These are phyloP conservation scores for Arthrobotrys musiformis DNA, from an alignment of 2,329 filamentous ascomycete genomes.

Conservation along the genomic window DNA sequence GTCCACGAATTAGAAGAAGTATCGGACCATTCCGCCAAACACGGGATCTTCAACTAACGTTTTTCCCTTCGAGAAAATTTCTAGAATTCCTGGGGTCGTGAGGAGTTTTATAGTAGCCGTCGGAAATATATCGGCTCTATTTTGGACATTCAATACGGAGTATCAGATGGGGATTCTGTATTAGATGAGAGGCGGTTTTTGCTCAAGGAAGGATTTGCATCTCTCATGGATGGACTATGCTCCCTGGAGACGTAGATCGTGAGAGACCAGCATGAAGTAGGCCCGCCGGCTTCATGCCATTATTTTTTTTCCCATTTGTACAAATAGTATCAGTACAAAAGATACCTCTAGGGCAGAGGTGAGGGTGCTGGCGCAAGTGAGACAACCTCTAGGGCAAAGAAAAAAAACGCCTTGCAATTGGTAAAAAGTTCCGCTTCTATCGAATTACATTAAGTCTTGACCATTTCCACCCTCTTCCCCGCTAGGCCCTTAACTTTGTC, in stretches of 20 bases:
- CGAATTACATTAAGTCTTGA: neutral
- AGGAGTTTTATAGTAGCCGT: neutral
- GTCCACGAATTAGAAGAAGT: neutral
- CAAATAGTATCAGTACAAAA: neutral
- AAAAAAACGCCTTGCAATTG: neutral
- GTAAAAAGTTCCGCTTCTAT: neutral
- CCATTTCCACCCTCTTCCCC: slow-evolving; percentile 69
- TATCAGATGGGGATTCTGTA: neutral
- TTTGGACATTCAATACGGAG: neutral
- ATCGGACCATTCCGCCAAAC: neutral
- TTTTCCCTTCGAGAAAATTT: neutral
- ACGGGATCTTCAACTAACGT: neutral
- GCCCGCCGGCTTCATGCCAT: neutral
- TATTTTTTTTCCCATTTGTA: neutral
- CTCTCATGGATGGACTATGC: neutral
- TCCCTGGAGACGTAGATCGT: neutral
- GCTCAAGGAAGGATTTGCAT: neutral
- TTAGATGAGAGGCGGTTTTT: neutral
- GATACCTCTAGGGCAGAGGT: neutral
- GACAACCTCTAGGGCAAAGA: neutral
- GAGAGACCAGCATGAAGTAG: neutral
- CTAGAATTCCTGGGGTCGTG: neutral
- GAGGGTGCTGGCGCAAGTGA: too few species aligned
- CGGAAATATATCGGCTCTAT: slow-evolving; percentile 9
- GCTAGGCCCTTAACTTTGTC: slow-evolving; percentile 78